Percentiles rank a stretch among this genome's conserved stretches.
Evolutionary conservation across 2,329 filamentous ascomycete genomes (phyloP).

Genomic region (Hypoxylon sp.): DNA sequence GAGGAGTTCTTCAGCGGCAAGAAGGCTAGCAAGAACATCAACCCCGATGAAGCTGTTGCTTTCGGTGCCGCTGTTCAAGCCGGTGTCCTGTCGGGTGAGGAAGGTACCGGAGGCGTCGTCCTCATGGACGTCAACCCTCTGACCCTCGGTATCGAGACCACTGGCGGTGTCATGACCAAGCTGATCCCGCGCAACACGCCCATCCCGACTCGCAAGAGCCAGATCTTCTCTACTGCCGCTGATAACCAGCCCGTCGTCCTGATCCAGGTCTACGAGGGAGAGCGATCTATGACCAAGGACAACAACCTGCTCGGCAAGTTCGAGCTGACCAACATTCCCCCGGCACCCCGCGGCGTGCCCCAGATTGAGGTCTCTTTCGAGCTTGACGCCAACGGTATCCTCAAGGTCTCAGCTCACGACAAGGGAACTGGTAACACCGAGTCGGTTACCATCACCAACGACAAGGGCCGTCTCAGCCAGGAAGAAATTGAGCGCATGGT

Average conservation of each 20-base stretch:
- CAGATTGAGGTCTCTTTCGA: conserved; percentile 99
- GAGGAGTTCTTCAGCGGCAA: conserved; percentile 96
- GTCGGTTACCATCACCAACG: conserved; percentile 98
- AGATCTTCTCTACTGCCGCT: conserved; percentile 96
- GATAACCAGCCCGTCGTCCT: conserved; percentile 96
- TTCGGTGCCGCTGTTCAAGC: conserved; percentile 97
- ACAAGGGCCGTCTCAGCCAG: conserved; percentile 95
- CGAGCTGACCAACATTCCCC: conserved; percentile 94
- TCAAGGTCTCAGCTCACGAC: conserved; percentile 94
- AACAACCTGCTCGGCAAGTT: conserved; percentile 99
- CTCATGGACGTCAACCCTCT: conserved; percentile 98
- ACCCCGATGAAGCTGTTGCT: conserved; percentile 98
- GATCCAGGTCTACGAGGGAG: conserved; percentile 95
- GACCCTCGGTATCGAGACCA: conserved; percentile 96
- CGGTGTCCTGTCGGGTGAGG: conserved; percentile 91
- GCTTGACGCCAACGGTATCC: conserved; percentile 97
- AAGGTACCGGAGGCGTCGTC: conserved; percentile 79
- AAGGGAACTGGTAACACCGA: conserved; percentile 98
- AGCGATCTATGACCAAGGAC: conserved; percentile 92
- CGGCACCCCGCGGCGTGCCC: conserved; percentile 93
- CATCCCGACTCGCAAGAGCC: conserved; percentile 94
- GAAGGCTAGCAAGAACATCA: conserved; percentile 99
- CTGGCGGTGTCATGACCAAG: conserved; percentile 97
- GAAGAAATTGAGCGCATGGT: conserved; percentile 99
- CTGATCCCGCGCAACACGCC: conserved; percentile 93